Conservation (phyloP, 805 yeast genomes). For the Candida bentonensis region DNA sequence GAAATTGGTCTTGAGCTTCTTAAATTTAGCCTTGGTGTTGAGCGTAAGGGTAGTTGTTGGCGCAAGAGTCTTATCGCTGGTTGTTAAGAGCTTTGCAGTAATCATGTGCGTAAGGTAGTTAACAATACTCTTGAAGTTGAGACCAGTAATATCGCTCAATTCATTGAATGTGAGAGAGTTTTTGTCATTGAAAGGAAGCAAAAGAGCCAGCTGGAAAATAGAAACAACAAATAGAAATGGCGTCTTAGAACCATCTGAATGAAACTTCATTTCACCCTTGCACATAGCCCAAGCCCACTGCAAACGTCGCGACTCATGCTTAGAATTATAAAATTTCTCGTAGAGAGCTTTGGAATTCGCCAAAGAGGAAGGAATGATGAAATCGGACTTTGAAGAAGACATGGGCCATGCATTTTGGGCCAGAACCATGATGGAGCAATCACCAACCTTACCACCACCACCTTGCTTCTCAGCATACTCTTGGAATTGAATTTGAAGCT, state of each 20-base stretch:
- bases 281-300: constrained; percentile 96
- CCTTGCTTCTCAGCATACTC: constrained; percentile 28
- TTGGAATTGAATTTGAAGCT: constrained; percentile 46
- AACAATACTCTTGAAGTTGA: constrained; percentile 50
- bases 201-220: constrained; percentile 72
- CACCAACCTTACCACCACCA: constrained; percentile 22
- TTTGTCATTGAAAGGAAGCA: constrained; percentile 69
- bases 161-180: constrained; percentile 45
- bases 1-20: constrained; percentile 73
- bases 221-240: constrained; percentile 53
- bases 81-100: constrained; percentile 60
- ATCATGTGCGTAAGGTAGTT: constrained; percentile 70
- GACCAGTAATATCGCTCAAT: constrained; percentile 52
- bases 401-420: constrained; percentile 90
- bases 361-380: constrained; percentile 56
- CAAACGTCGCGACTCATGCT: constrained; percentile 77
- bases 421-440: constrained; percentile 61
- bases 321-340: constrained; percentile 50
- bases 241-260: constrained; percentile 62
- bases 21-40: constrained; percentile 71
- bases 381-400: constrained; percentile 31
- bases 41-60: constrained; percentile 52
- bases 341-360: constrained; percentile 50
- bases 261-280: constrained; percentile 82
- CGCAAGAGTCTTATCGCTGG: constrained; percentile 31